Conservation (phyloP, 345 rosid genomes). For the Theobroma cacao region DNA sequence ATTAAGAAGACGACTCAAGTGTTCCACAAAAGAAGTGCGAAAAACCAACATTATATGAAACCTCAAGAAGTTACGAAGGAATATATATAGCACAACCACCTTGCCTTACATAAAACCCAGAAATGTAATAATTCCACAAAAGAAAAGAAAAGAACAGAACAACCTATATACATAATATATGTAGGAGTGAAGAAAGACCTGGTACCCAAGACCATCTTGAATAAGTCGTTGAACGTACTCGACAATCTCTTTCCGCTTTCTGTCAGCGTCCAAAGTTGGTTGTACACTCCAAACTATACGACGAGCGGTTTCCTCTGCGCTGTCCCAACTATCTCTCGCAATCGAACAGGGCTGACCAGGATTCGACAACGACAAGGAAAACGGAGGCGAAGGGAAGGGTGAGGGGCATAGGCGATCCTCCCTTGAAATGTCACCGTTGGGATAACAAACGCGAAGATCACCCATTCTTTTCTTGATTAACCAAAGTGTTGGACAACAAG, state of each 20-base stretch:
- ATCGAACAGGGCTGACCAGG: conserved; percentile 18
- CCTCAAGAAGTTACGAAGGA: too few species aligned
- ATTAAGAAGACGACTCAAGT: too few species aligned
- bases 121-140: background rate
- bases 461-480: conserved; percentile 4
- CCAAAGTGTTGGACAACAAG: background rate
- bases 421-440: background rate
- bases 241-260: conserved; percentile 22
- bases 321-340: conserved; percentile 20
- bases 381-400: background rate
- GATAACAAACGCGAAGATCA: conserved; percentile 15
- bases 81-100: too few species aligned
- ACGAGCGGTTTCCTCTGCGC: conserved; percentile 18
- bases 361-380: background rate
- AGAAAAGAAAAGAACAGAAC: background rate
- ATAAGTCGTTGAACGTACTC: conserved; percentile 28
- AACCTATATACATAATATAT: too few species aligned
- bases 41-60: too few species aligned
- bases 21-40: too few species aligned
- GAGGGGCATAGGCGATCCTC: background rate
- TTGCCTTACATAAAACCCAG: too few species aligned
- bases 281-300: conserved; percentile 22
- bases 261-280: conserved; percentile 23
- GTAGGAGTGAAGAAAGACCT: conserved; percentile 20
- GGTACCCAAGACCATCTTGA: conserved; percentile 15